Percentiles rank a stretch among this genome's conserved stretches.
These are phyloP conservation scores for Aspergillus leporis DNA, from an alignment of 495 filamentous ascomycete genomes.

Conservation along the genomic window DNA sequence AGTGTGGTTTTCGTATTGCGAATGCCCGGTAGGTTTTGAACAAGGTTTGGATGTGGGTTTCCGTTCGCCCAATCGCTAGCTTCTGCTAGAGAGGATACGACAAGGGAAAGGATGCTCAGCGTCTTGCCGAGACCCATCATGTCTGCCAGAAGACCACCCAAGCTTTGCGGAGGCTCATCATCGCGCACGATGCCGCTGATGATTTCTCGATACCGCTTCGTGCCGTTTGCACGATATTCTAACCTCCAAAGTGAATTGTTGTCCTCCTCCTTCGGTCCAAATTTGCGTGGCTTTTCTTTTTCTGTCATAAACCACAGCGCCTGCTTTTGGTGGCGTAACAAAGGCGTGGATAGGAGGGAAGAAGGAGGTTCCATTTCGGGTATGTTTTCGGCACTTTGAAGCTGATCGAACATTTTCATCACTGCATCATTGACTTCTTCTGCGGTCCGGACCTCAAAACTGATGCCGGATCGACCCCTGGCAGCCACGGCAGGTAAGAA, in stretches of 20 bases:
- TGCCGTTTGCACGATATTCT: constrained; percentile 50
- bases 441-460: constrained; percentile 61
- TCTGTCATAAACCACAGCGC: constrained; percentile 83
- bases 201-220: constrained; percentile 69
- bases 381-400: constrained; percentile 70
- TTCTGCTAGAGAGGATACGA: constrained; percentile 60
- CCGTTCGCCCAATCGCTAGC: constrained; percentile 54
- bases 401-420: constrained; percentile 81
- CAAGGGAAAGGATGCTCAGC: constrained; percentile 78
- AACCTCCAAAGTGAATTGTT: constrained; percentile 76
- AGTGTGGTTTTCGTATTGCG: constrained; percentile 77
- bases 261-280: constrained; percentile 53
- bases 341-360: constrained; percentile 59
- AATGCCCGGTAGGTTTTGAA: constrained; percentile 45
- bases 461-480: constrained; percentile 33
- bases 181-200: constrained; percentile 70
- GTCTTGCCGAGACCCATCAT: constrained; percentile 99
- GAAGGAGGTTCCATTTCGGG: constrained; percentile 69
- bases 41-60: constrained; percentile 29
- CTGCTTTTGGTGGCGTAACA: constrained; percentile 89
- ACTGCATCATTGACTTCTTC: constrained; percentile 87
- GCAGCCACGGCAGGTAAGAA: constrained; percentile 22
- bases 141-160: constrained; percentile 91
- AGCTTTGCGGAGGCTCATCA: constrained; percentile 65
- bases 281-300: constrained; percentile 67